Base-by-base conservation (phyloP, 2,329 filamentous ascomycete genomes). In the Bipolaris zeicola region DNA sequence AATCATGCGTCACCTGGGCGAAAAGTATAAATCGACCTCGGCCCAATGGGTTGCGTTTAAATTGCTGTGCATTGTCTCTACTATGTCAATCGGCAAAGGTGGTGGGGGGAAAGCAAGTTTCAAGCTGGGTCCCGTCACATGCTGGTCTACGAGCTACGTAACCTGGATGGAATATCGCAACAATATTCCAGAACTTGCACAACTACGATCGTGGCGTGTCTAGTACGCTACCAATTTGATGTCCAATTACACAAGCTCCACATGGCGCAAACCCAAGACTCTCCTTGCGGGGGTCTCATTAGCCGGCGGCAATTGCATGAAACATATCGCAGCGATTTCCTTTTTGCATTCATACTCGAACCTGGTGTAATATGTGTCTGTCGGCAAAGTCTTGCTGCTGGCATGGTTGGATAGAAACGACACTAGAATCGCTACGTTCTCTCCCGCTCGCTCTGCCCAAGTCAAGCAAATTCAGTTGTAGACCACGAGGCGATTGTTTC, bases 281-380 rank as follows among this genome's bases (percentile, higher is more conserved):
- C 50, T 43, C 50, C 55, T 33, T 33, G 54, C 42, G n/a, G 42
- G 26, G 42, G n/a, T 24, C 47, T 44, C 20, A 20, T 71, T 71
- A 71, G 52, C 68, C 68, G 67, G 63, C 60, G 68, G 68, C 52
- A 63, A 51, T 58, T 33, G 26, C 37, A 28, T 24, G 45, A 46
- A 36, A 52, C 46, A 43, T 28, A 13, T 28, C 39, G 24, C 36
- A 39, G 47, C 43, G 42, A 52, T 31, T 55, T 39, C 48, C 37
- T 14, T 24, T 43, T 5, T 47, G 43, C 44, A 52, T 52, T 52
- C 41, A n/a, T 31, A 20, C 20, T 61, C 60, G 65, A 65, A 55
- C 58, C 52, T 64, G 68, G 43, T 65, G 65, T 49, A 28, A 11
- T 28, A 44, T 10, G 36, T 26, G 16, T 31, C 22, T 2, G 5